Conservation (phyloP, 257 asterid species). For the Solanum peruvianum region DNA sequence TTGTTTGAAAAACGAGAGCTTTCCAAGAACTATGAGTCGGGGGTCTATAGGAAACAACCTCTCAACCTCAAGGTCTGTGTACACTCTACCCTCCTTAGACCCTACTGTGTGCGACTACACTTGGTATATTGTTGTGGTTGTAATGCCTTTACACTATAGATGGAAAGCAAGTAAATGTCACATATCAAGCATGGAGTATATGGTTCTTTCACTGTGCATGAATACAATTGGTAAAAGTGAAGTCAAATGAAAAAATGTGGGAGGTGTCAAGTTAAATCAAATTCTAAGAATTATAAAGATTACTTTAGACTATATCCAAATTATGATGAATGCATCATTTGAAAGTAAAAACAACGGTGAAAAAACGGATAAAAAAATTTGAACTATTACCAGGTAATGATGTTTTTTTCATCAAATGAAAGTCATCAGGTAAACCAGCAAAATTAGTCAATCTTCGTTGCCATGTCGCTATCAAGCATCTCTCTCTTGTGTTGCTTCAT, state of each 20-base stretch:
- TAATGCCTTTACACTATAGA: not conserved
- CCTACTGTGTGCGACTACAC: not conserved
- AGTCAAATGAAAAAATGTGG: not conserved
- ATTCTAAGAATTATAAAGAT: not conserved
- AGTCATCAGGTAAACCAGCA: conserved; percentile 13
- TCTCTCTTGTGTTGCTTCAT: conserved; percentile 30
- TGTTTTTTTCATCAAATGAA: conserved; percentile 7
- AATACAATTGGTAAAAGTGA: not conserved
- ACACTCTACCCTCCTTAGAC: not conserved
- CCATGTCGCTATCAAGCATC: conserved; percentile 45
- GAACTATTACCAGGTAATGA: conserved; percentile 14
- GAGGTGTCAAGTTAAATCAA: not conserved
- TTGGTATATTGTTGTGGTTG: not conserved
- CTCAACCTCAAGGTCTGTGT: not conserved
- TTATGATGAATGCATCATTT: conserved; percentile 8
- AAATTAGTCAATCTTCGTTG: conserved; percentile 23
- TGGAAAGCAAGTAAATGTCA: not conserved
- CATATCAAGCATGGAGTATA: not conserved
- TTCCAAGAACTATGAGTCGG: not conserved
- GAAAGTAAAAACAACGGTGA: not conserved
- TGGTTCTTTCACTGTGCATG: not conserved
- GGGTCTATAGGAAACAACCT: not conserved
- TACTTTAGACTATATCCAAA: not conserved
- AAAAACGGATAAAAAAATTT: not conserved
- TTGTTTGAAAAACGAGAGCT: not conserved